Conservation (phyloP, 2,329 filamentous ascomycete genomes). For the Elsinoe batatas region DNA sequence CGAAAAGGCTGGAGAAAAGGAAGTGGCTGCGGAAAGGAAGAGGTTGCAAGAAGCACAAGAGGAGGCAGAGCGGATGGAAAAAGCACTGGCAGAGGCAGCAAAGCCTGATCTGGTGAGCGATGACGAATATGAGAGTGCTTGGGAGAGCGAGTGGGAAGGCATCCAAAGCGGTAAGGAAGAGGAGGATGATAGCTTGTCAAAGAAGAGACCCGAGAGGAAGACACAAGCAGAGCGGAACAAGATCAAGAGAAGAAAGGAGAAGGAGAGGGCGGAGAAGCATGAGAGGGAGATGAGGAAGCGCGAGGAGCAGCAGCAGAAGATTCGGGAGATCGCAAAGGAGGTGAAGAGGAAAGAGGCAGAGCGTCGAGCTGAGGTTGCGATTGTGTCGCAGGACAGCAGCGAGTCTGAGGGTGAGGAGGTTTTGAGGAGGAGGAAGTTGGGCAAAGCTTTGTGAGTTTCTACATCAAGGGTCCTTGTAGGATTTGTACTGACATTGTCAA, state of each 20-base stretch:
- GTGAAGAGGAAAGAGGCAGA: conserved; percentile 46
- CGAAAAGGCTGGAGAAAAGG: conserved; percentile 64
- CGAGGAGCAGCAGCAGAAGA: conserved; percentile 59
- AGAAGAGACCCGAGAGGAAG: conserved; percentile 75
- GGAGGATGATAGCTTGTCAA: conserved; percentile 54
- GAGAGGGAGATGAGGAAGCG: conserved; percentile 65
- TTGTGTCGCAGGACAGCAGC: conserved; percentile 19
- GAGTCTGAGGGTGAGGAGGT: conserved; percentile 31
- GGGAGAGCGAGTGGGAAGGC: conserved; percentile 73
- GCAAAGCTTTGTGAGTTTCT: conserved; percentile 45
- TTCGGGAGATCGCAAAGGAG: conserved; percentile 60
- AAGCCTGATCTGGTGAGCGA: conserved; percentile 65
- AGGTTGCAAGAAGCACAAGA: conserved; percentile 58
- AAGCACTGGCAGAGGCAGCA: conserved; percentile 61
- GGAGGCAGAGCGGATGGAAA: conserved; percentile 57
- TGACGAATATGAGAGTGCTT: conserved; percentile 77
- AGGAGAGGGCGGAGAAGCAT: conserved; percentile 66
- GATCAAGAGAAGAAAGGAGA: conserved; percentile 78
- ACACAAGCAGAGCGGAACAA: conserved; percentile 79
- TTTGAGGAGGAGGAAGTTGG: conserved; percentile 62
- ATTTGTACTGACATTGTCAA: conserved; percentile 22
- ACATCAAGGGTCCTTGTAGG: not conserved
- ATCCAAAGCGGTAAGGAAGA: conserved; percentile 35
- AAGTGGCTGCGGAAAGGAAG: conserved; percentile 66
- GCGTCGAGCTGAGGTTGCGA: conserved; percentile 16